Evolutionary conservation across 805 yeast genomes (phyloP), one percentile per base, ranked within the genome.

Genomic region (Starmerella bombicola): DNA sequence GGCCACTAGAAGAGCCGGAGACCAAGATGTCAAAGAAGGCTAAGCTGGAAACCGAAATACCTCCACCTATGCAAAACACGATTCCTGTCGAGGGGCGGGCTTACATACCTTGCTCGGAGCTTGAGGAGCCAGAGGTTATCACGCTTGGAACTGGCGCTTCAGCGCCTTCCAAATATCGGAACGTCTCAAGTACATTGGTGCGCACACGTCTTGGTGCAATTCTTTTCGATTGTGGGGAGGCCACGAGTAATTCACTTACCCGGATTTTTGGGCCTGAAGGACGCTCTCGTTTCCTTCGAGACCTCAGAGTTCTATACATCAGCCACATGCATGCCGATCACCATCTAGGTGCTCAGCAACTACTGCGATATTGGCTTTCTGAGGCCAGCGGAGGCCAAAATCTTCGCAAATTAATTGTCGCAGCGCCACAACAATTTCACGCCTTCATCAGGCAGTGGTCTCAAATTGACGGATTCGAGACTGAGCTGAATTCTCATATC

Each of bases 291-390:
- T 59, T 80, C 2, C 66, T 86, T 47, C 49, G 61, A 30, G 93
- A 86, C 52, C 60, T 86, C 42, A 63, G 70, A 24, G 43, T 82
- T 40, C 64, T 88, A 17, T 81, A 73, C 53, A 63, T 91, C 40
- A 80, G 93, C 51, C 99, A 91, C 65, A 65, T 88, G 52, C 99
- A 91, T 60, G 98, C 97, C 0, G 99, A 91, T 57, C 99, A 91
- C 58, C 96, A 88, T 59, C 63, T 91, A 31, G 99, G 99, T 0
- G 66, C 81, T 4, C 62, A 80, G 7, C 70, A 83, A 4, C 58
- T 91, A 3, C 65, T 91, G 21, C 65, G 67, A 29, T 74, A 73
- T 48, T 86, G 96, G 93, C 24, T 28, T 3, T 19, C 33, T 2
- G 29, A 30, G 22, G 24, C 43, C 4, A 29, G n/a, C 6, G 17